phyloP scores from a whole-genome alignment of 2,329 filamentous ascomycete species.

The Talaromyces sp. region DNA sequence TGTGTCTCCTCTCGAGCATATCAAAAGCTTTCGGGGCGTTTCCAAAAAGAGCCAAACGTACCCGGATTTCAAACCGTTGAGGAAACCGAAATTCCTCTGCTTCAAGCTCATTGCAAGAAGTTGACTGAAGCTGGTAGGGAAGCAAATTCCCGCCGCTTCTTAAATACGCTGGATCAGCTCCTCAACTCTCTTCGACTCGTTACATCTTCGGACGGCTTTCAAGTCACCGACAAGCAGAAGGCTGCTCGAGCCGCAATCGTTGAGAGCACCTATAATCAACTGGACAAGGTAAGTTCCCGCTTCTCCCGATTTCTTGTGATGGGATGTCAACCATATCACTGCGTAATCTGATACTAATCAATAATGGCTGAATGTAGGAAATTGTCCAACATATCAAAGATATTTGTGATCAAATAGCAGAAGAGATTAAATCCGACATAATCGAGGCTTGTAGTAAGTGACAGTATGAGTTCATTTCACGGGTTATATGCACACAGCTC shows the following conservation, averaged over 20 bases:
- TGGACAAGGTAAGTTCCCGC: constrained; percentile 4
- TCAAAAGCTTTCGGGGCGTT: constrained; percentile 57
- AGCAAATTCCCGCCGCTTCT: constrained; percentile 47
- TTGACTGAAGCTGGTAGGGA: constrained; percentile 53
- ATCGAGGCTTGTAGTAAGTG: constrained; percentile 8
- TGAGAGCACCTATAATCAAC: neutral
- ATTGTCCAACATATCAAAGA: neutral
- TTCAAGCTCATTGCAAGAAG: constrained; percentile 58
- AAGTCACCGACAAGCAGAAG: constrained; percentile 12
- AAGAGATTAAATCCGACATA: constrained; percentile 8
- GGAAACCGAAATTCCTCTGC: constrained; percentile 59
- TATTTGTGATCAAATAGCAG: neutral
- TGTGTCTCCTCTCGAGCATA: constrained; percentile 63
- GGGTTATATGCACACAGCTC: neutral
- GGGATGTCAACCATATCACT: neutral
- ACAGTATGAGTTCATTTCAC: neutral
- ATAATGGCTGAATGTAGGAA: neutral
- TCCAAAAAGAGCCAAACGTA: constrained; percentile 52
- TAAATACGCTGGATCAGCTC: constrained; percentile 51
- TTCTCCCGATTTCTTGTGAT: neutral
- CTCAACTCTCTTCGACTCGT: constrained; percentile 54
- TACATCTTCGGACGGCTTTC: constrained; percentile 31
- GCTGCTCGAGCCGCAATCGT: constrained; percentile 5
- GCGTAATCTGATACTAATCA: neutral
- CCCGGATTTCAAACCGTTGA: constrained; percentile 52